These are phyloP conservation scores for Puccinia coronata DNA, from an alignment of 1,284 basidiomycete species.

Conservation along the genomic window DNA sequence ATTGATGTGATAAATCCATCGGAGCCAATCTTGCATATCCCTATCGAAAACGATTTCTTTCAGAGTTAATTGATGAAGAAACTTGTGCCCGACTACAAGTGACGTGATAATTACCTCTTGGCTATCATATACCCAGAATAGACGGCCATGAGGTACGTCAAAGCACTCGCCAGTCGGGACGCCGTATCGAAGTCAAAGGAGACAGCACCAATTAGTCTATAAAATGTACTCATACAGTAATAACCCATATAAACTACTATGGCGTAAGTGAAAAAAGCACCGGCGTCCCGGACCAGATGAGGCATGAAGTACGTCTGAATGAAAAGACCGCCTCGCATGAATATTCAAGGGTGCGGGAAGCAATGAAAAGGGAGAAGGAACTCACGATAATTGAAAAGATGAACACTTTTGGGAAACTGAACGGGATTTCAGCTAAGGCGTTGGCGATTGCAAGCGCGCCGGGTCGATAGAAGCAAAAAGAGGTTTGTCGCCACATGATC, in stretches of 20 bases:
- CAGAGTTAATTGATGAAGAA: neutral
- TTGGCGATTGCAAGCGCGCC: conserved; percentile 70
- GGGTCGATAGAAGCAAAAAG: conserved; percentile 78
- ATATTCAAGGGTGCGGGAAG: too few species aligned
- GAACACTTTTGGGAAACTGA: conserved; percentile 57
- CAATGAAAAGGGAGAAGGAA: neutral
- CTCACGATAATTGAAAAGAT: conserved; percentile 50
- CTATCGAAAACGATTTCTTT: neutral
- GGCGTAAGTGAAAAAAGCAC: conserved; percentile 63
- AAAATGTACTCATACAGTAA: conserved; percentile 58
- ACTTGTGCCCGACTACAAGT: neutral
- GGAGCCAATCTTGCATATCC: conserved; percentile 34
- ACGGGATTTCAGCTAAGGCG: conserved; percentile 62
- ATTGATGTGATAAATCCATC: conserved; percentile 64
- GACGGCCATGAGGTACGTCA: conserved; percentile 62
- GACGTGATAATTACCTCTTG: conserved; percentile 51
- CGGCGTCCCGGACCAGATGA: conserved; percentile 60
- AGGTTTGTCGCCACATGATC: conserved; percentile 66
- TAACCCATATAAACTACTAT: conserved; percentile 53
- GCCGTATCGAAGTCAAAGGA: conserved; percentile 59
- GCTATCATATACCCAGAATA: conserved; percentile 60
- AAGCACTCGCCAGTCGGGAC: conserved; percentile 62
- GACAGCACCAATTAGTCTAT: conserved; percentile 62
- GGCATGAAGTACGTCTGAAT: conserved; percentile 57
- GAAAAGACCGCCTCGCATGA: neutral